Evolutionary conservation across 495 filamentous ascomycete species (phyloP).

Genomic region (Sordaria brevicollis): DNA sequence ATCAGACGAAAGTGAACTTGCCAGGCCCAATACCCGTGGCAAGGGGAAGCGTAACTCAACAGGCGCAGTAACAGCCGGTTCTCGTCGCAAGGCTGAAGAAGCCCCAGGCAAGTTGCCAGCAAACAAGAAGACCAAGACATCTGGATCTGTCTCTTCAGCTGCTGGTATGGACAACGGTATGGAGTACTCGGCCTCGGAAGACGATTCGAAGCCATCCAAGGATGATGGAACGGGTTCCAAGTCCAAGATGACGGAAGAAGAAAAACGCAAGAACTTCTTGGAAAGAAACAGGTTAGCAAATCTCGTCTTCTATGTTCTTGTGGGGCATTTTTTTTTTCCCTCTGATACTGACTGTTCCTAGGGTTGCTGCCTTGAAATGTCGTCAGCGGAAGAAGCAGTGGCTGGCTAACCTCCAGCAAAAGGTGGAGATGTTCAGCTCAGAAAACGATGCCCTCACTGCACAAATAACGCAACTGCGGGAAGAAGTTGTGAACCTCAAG

Average conservation of each 20-base stretch:
- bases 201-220: conserved; percentile 43
- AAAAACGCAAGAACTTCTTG: conserved; percentile 96
- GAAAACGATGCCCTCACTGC: conserved; percentile 85
- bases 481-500: conserved; percentile 94
- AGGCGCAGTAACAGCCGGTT: conserved; percentile 32
- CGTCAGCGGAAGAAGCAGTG: conserved; percentile 98
- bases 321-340: not conserved
- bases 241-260: conserved; percentile 95
- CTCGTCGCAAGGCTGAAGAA: conserved; percentile 78
- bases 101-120: conserved; percentile 47
- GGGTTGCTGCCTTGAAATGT: conserved; percentile 93
- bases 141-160: conserved; percentile 31
- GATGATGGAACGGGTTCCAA: conserved; percentile 29
- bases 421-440: conserved; percentile 81
- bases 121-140: conserved; percentile 64
- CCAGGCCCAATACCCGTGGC: conserved; percentile 48
- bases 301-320: not conserved
- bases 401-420: conserved; percentile 88
- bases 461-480: conserved; percentile 73
- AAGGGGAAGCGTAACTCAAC: conserved; percentile 57
- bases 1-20: conserved; percentile 65
- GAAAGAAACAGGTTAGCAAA: conserved; percentile 82
- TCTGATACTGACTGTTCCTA: conserved; percentile 31
- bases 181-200: conserved; percentile 21
- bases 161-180: conserved; percentile 22